phyloP scores from a whole-genome alignment of 31 red algal species.

The Asparagopsis taxiformis region DNA sequence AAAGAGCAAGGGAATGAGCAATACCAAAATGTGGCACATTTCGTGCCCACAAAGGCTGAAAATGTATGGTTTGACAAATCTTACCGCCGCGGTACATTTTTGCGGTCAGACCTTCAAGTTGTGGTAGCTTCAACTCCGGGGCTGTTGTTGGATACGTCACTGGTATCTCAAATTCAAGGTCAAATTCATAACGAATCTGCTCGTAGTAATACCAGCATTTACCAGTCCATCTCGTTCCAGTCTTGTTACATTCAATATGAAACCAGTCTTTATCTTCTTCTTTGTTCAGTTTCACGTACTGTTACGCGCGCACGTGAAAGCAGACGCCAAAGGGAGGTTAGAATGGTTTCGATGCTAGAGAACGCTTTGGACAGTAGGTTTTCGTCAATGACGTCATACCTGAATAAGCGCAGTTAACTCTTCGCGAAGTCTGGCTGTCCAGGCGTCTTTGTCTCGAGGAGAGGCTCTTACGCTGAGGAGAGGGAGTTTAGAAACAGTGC shows the following conservation, averaged over 20 bases:
- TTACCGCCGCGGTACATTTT: constrained; percentile 98
- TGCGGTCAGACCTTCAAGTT: constrained; percentile 86
- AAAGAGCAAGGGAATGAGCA: constrained; percentile 88
- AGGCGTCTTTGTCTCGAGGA: constrained; percentile 77
- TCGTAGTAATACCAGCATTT: constrained; percentile 96
- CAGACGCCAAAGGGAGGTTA: neutral
- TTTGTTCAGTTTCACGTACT: constrained; percentile 86
- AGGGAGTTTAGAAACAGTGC: constrained; percentile 67
- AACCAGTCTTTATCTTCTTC: constrained; percentile 82
- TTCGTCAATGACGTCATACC: constrained; percentile 12
- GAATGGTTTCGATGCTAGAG: too few species aligned
- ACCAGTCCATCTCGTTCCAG: constrained; percentile 81
- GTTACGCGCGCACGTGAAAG: neutral
- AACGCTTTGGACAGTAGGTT: too few species aligned
- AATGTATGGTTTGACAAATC: constrained; percentile 97
- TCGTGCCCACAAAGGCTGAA: constrained; percentile 91
- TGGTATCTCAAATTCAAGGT: constrained; percentile 86
- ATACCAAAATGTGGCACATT: constrained; percentile 90
- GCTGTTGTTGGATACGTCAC: constrained; percentile 85
- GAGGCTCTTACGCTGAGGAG: constrained; percentile 69
- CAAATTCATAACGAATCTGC: constrained; percentile 94
- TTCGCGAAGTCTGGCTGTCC: constrained; percentile 76
- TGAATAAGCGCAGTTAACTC: constrained; percentile 80
- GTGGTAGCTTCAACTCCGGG: constrained; percentile 78
- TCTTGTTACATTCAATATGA: constrained; percentile 84